These are phyloP conservation scores for Myriosclerotinia scirpicola DNA, from an alignment of 2,329 filamentous ascomycete species.

Conservation along the genomic window DNA sequence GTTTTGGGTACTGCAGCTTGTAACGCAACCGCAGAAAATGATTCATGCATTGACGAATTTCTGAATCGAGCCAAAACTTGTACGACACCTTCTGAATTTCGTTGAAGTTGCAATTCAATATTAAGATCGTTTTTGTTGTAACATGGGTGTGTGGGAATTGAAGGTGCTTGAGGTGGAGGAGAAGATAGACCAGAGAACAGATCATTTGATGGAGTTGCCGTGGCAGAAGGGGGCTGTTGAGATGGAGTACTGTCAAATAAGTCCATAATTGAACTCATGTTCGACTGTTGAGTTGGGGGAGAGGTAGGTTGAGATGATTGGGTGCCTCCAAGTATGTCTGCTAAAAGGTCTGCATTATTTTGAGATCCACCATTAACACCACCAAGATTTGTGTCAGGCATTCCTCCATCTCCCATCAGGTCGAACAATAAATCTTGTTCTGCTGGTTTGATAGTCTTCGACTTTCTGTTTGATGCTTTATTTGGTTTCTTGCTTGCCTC, in stretches of 20 bases:
- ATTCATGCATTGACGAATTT: constrained; percentile 66
- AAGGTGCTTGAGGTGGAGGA: constrained; percentile 49
- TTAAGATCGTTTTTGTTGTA: constrained; percentile 85
- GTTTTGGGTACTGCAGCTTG: constrained; percentile 96
- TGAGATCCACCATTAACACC: constrained; percentile 60
- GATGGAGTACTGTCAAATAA: constrained; percentile 63
- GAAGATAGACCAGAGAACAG: constrained; percentile 53
- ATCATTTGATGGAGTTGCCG: constrained; percentile 48
- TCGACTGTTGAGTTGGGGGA: constrained; percentile 55
- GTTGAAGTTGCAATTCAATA: constrained; percentile 79
- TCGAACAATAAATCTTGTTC: constrained; percentile 91
- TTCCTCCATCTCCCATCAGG: constrained; percentile 79
- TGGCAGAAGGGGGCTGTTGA: constrained; percentile 47
- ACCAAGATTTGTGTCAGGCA: constrained; percentile 66
- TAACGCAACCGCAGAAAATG: constrained; percentile 73
- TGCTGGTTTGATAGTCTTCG: constrained; percentile 76
- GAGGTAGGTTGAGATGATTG: constrained; percentile 50
- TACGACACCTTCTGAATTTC: constrained; percentile 74
- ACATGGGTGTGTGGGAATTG: constrained; percentile 62
- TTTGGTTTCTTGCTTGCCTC: constrained; percentile 70
- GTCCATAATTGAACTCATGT: constrained; percentile 81
- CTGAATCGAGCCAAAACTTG: constrained; percentile 83
- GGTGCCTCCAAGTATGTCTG: constrained; percentile 84
- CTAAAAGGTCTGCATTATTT: constrained; percentile 83
- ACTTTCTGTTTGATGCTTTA: constrained; percentile 69